Evolutionary conservation across 768 basidiomycete species (phyloP), one percentile per base, ranked within the genome.

Genomic region (Hygrocybe punicea): DNA sequence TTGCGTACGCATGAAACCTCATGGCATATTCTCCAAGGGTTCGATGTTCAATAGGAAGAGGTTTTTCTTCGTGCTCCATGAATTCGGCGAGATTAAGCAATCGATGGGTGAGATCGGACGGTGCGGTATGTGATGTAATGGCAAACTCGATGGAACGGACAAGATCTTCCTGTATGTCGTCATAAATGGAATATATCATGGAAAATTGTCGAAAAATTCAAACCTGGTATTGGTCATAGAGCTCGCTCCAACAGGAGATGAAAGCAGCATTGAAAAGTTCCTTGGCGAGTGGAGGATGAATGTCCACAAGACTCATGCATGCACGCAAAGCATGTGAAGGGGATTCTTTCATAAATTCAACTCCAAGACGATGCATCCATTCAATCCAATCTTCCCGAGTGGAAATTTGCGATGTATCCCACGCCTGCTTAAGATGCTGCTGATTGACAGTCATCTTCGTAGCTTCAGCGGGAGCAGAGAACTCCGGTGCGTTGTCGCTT

Each of bases 211-310:
- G 16, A 51, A 17, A 49, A 51, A 54, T 45, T 64, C 80, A 25
- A 64, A 93, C 95, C 81, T 98, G 96, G 72, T 98, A 98, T 67
- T 92, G 88, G 52, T 98, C 95, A 65, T 94, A 98, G 6, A 99
- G 75, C 63, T 97, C 93, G 1, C 85, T 82, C 96, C 97, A 99
- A 61, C 97, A 99, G 4, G 95, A 98, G 16, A 98, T 81, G 73
- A 99, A 99, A 0, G 97, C 97, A 4, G 95, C 93, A 69, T 98
- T 98, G 80, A 98, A 98, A 10, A 99, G 75, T 66, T 98, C 96
- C 65, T 89, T 88, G 0, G 93, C 94, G 50, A 98, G 80, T 1
- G 94, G 93, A 19, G 87, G 82, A 70, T 98, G 91, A 7, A 89
- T 85, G 67, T 97, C 92, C 2, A 98, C 93, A 45, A 98, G 75